Percentiles rank a stretch among this genome's conserved stretches.
Conservation (phyloP, 441 rosid species). For the Erysimum pusillum region DNA sequence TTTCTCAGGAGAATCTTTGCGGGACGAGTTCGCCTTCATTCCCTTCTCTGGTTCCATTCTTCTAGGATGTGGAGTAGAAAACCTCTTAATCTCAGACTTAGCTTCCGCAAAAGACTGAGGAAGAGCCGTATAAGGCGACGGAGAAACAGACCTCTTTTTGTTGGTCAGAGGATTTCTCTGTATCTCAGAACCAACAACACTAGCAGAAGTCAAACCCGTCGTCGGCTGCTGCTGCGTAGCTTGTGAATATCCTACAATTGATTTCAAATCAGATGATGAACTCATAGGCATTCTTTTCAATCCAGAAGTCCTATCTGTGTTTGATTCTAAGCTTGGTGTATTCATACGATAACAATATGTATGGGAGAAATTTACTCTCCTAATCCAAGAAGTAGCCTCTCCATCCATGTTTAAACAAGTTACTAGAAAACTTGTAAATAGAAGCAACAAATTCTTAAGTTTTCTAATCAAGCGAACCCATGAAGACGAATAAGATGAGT, state of each 20-base stretch:
- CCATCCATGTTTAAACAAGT: constrained; percentile 65
- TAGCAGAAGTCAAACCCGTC: not conserved
- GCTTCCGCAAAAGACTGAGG: constrained; percentile 82
- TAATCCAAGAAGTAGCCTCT: constrained; percentile 79
- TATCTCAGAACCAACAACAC: constrained; percentile 43
- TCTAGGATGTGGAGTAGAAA: constrained; percentile 80
- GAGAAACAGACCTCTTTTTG: constrained; percentile 81
- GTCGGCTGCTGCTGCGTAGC: constrained; percentile 14
- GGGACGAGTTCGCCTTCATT: constrained; percentile 47
- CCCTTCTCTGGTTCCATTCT: constrained; percentile 55
- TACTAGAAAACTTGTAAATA: constrained; percentile 29
- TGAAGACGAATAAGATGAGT: constrained; percentile 40
- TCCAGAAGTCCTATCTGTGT: constrained; percentile 47
- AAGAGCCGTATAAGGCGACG: constrained; percentile 59
- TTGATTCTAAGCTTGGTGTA: constrained; percentile 56
- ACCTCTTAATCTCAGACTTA: constrained; percentile 70
- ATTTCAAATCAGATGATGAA: constrained; percentile 50
- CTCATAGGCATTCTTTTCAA: constrained; percentile 53
- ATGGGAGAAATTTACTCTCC: constrained; percentile 85
- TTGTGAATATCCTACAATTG: constrained; percentile 40
- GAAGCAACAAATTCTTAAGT: not conserved
- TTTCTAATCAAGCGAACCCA: constrained; percentile 47
- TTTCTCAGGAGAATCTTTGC: constrained; percentile 48
- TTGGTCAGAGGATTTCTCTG: constrained; percentile 55
- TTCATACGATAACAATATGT: constrained; percentile 79